A percentile compares a stretch with the other conserved stretches of the same genome.
These are phyloP conservation scores for Tubosaeta sp. DNA, from an alignment of 768 basidiomycete genomes.

Conservation along the genomic window DNA sequence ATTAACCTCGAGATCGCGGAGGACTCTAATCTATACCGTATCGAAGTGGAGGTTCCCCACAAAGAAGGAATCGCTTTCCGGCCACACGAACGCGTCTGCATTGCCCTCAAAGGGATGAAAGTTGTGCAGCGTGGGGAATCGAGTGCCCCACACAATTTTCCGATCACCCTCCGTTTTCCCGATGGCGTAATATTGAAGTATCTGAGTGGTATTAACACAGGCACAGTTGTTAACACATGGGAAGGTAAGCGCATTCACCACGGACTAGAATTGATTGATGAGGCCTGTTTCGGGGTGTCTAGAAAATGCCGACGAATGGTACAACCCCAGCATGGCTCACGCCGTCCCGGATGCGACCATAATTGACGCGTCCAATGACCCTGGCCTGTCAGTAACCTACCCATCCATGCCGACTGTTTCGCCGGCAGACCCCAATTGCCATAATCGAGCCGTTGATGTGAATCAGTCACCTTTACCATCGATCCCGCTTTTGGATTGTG, in stretches of 20 bases:
- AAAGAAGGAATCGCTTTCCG: constrained; percentile 34
- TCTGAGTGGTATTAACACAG: constrained; percentile 24
- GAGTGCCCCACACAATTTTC: constrained; percentile 32
- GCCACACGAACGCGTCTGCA: constrained; percentile 38
- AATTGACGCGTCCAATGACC: constrained; percentile 5
- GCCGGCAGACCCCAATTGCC: background rate
- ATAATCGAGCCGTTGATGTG: background rate
- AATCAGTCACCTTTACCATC: background rate
- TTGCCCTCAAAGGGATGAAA: constrained; percentile 45
- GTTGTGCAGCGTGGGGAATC: constrained; percentile 28
- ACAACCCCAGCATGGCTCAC: constrained; percentile 9
- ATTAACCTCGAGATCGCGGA: constrained; percentile 28
- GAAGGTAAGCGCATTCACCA: constrained; percentile 26
- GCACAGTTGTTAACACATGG: constrained; percentile 39
- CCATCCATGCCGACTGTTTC: background rate
- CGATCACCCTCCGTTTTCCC: constrained; percentile 39
- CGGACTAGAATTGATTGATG: background rate
- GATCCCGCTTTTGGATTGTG: background rate
- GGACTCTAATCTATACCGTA: constrained; percentile 20
- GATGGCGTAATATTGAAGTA: constrained; percentile 42
- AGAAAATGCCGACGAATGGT: constrained; percentile 26
- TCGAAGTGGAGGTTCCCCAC: constrained; percentile 39
- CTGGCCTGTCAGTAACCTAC: background rate
- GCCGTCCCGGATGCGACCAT: constrained; percentile 12
- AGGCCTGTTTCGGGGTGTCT: background rate